phyloP scores from a whole-genome alignment of 1,284 basidiomycete genomes.

The Cutaneotrichosporon mucoides region DNA sequence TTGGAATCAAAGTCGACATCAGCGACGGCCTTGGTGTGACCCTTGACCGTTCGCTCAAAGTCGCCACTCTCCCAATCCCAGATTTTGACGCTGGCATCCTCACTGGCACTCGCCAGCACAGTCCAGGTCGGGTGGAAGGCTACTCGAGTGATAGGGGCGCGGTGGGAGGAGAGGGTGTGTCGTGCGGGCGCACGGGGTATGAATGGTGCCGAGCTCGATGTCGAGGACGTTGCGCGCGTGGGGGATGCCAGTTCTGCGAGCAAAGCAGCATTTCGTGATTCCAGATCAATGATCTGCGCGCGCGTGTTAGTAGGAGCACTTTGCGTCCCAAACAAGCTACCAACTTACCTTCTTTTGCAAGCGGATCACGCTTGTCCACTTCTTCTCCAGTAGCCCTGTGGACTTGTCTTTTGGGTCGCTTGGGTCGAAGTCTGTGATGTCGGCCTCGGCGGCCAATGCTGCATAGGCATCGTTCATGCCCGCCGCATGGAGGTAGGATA shows the following conservation, averaged over 20 bases:
- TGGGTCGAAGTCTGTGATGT: constrained; percentile 62
- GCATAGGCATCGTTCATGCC: constrained; percentile 63
- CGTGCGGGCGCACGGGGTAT: constrained; percentile 73
- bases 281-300: constrained; percentile 78
- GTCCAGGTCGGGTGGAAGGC: constrained; percentile 85
- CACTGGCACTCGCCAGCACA: constrained; percentile 74
- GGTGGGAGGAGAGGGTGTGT: constrained; percentile 74
- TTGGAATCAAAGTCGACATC: constrained; percentile 85
- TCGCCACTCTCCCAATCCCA: constrained; percentile 97
- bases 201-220: constrained; percentile 65
- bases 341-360: constrained; percentile 79
- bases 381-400: constrained; percentile 82
- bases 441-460: constrained; percentile 60
- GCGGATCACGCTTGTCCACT: constrained; percentile 89
- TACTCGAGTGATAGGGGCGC: constrained; percentile 68
- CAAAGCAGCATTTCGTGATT: constrained; percentile 69
- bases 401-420: constrained; percentile 75
- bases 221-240: constrained; percentile 48
- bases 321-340: no score
- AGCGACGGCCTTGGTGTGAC: constrained; percentile 82
- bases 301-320: not conserved
- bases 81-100: constrained; percentile 82
- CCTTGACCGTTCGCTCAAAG: constrained; percentile 84
- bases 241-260: constrained; percentile 64
- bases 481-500: constrained; percentile 71